Conservation (phyloP, 2,329 filamentous ascomycete species). For the Pestalotiopsis sp. region DNA sequence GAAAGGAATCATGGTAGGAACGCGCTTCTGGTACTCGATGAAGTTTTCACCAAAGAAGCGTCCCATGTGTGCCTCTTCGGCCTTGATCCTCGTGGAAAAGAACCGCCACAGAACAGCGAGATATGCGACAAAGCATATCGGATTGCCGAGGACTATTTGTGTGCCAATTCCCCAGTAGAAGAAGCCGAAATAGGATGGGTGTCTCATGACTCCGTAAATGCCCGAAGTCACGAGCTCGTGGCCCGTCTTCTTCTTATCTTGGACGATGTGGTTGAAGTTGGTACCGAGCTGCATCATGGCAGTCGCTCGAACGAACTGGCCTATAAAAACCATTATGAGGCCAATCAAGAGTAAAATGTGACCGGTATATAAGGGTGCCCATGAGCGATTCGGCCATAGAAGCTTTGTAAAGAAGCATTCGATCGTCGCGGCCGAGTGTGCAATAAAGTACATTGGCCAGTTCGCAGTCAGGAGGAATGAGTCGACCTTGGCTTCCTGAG, state of each 20-base stretch:
- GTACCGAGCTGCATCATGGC: constrained; percentile 89
- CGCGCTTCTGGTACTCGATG: constrained; percentile 69
- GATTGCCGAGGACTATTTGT: constrained; percentile 86
- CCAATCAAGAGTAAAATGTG: constrained; percentile 57
- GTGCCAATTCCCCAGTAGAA: constrained; percentile 99
- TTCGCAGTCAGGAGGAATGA: constrained; percentile 87
- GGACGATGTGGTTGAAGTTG: constrained; percentile 90
- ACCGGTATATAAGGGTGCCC: constrained; percentile 48
- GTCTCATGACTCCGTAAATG: constrained; percentile 75
- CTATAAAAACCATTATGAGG: constrained; percentile 64
- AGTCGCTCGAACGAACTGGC: constrained; percentile 75
- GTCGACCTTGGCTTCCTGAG: constrained; percentile 68
- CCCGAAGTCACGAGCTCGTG: constrained; percentile 85
- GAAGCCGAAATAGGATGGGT: constrained; percentile 96
- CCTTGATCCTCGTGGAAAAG: constrained; percentile 73
- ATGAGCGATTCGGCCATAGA: constrained; percentile 54
- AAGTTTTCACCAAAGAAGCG: constrained; percentile 88
- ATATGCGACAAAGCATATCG: constrained; percentile 76
- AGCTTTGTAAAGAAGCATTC: constrained; percentile 70
- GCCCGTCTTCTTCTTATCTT: constrained; percentile 66
- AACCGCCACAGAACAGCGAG: constrained; percentile 80
- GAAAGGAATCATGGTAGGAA: constrained; percentile 81
- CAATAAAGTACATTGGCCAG: constrained; percentile 81
- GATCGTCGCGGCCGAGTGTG: constrained; percentile 73
- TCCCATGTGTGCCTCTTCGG: constrained; percentile 78